These are phyloP conservation scores for Pyrus betulifolia DNA, from an alignment of 306 rosid species.

Conservation along the genomic window DNA sequence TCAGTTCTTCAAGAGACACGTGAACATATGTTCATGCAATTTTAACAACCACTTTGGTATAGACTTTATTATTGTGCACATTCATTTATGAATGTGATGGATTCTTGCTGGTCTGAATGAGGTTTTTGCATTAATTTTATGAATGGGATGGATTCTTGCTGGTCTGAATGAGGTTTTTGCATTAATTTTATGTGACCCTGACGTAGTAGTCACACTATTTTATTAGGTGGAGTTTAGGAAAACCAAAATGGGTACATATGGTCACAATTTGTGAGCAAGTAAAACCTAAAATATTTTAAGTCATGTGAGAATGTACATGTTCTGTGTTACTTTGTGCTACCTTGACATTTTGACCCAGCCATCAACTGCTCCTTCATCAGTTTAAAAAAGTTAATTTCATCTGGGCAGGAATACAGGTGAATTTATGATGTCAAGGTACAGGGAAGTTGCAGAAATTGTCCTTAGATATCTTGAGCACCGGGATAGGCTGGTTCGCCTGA, in stretches of 20 bases:
- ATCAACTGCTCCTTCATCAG: not conserved
- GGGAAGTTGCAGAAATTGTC: constrained; percentile 98
- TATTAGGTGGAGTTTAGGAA: not conserved
- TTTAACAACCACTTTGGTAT: not conserved
- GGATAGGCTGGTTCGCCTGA: constrained; percentile 92
- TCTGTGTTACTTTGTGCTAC: not conserved
- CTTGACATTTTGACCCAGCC: not conserved
- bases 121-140: not conserved
- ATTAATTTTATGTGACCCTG: not conserved
- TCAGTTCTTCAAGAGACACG: not conserved
- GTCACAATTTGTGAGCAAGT: not conserved
- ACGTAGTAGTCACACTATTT: not conserved
- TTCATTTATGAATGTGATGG: not conserved
- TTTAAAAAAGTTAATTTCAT: constrained; percentile 7
- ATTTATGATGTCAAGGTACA: constrained; percentile 98
- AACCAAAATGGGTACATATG: not conserved
- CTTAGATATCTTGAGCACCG: constrained; percentile 87
- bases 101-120: not conserved
- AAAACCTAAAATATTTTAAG: not conserved
- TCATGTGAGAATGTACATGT: not conserved
- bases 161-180: not conserved
- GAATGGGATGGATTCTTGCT: not conserved
- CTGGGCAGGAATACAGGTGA: constrained; percentile 91
- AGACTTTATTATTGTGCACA: not conserved
- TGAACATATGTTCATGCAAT: not conserved